phyloP scores from a whole-genome alignment of 768 basidiomycete genomes.

The Xerocomus brunneocitrinus region DNA sequence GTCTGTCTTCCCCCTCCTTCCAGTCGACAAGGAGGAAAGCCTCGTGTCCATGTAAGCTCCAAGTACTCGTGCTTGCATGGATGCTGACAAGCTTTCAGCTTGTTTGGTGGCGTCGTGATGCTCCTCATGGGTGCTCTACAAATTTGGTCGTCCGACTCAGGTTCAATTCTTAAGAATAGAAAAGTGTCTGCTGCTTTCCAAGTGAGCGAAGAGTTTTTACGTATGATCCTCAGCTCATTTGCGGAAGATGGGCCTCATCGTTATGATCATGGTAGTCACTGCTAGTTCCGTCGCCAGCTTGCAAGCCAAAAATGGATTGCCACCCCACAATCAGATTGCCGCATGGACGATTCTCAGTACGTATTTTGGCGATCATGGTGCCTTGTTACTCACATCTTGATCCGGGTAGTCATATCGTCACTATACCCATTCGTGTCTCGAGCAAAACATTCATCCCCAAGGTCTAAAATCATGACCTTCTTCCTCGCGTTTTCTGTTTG shows the following conservation, averaged over 20 bases:
- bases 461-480: constrained; percentile 53
- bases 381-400: neutral
- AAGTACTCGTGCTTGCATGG: neutral
- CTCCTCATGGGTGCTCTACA: constrained; percentile 32
- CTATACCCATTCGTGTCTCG: constrained; percentile 45
- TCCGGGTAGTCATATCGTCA: constrained; percentile 49
- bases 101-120: constrained; percentile 46
- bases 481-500: constrained; percentile 72
- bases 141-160: constrained; percentile 3
- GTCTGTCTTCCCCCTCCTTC: constrained; percentile 64
- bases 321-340: constrained; percentile 49
- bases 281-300: constrained; percentile 54
- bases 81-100: constrained; percentile 28
- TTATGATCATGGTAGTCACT: constrained; percentile 49
- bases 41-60: constrained; percentile 52
- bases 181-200: constrained; percentile 16
- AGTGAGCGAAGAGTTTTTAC: constrained; percentile 11
- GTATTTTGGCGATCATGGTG: constrained; percentile 12
- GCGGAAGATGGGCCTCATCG: constrained; percentile 42
- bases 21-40: constrained; percentile 69
- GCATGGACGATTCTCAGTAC: constrained; percentile 68
- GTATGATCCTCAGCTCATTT: neutral
- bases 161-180: neutral
- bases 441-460: constrained; percentile 34
- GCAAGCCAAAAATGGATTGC: constrained; percentile 63